phyloP scores from a whole-genome alignment of 371 early-diverging fungal species.

The Rhizomucor miehei region DNA sequence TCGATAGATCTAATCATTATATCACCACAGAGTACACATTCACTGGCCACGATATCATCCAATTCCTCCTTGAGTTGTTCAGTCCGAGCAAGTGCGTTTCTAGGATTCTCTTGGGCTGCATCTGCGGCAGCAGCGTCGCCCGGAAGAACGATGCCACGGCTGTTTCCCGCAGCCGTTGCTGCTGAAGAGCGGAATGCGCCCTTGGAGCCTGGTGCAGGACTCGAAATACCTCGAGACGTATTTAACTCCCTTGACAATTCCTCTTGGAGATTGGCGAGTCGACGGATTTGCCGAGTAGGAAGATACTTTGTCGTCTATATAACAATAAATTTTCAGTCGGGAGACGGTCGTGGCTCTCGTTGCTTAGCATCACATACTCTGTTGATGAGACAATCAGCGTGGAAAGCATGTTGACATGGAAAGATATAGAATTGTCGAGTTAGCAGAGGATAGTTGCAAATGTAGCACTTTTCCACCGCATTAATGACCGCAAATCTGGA shows the following conservation, averaged over 20 bases:
- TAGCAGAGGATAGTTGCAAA: slow-evolving; percentile 75
- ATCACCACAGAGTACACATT: slow-evolving; percentile 89
- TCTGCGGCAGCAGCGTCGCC: slow-evolving; percentile 15
- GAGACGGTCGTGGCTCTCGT: not conserved
- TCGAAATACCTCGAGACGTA: not conserved
- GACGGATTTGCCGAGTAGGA: slow-evolving; percentile 33
- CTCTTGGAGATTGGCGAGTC: slow-evolving; percentile 52
- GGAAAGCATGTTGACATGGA: slow-evolving; percentile 94
- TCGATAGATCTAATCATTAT: slow-evolving; percentile 82
- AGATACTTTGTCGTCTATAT: slow-evolving; percentile 30
- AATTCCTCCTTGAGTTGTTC: slow-evolving; percentile 66
- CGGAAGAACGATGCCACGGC: slow-evolving; percentile 34
- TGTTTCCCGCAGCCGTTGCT: slow-evolving; percentile 26
- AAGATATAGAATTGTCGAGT: slow-evolving; percentile 90
- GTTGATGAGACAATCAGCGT: slow-evolving; percentile 82
- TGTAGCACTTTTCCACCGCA: slow-evolving; percentile 76
- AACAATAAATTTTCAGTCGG: not conserved
- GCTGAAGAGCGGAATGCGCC: not conserved
- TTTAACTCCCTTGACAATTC: slow-evolving; percentile 46
- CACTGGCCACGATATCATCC: slow-evolving; percentile 78
- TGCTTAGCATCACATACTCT: slow-evolving; percentile 34
- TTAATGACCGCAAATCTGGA: slow-evolving; percentile 75
- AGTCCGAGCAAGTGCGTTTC: slow-evolving; percentile 31
- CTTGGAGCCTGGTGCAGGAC: not conserved
- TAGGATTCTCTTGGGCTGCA: slow-evolving; percentile 31